A percentile compares a stretch with the other conserved stretches of the same genome.
phyloP scores from a whole-genome alignment of 2,329 filamentous ascomycete genomes.

The Akanthomyces lecanii region DNA sequence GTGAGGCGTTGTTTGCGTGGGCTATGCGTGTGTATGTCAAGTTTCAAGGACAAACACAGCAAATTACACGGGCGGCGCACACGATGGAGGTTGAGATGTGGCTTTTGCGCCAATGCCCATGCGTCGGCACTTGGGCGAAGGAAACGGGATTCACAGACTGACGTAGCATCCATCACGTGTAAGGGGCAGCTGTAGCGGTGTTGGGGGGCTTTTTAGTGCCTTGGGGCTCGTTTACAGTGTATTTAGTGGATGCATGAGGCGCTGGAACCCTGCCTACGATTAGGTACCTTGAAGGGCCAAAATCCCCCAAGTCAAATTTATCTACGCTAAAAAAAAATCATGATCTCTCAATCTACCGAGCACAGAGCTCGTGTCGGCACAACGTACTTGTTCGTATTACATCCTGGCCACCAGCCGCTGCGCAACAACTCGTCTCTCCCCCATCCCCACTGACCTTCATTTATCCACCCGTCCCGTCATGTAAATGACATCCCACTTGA shows the following conservation, averaged over 20 bases:
- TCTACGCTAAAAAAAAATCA: not conserved
- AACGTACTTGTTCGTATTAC: no score
- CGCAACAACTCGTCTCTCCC: not conserved
- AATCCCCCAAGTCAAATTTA: not conserved
- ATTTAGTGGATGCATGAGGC: not conserved
- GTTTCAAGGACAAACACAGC: not conserved
- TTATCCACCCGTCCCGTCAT: slow-evolving; percentile 21
- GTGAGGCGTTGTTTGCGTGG: not conserved
- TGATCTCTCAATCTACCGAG: no score
- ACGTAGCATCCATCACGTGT: slow-evolving; percentile 16
- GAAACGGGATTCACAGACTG: not conserved
- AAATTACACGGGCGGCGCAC: not conserved
- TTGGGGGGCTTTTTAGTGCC: not conserved
- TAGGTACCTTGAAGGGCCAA: not conserved
- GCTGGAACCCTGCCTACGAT: not conserved
- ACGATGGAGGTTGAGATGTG: slow-evolving; percentile 5
- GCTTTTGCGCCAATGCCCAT: not conserved
- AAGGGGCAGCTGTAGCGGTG: not conserved
- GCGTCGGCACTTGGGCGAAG: not conserved
- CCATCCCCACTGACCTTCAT: not conserved
- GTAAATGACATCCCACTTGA: slow-evolving; percentile 30
- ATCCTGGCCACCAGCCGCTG: no score
- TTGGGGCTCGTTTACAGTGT: not conserved
- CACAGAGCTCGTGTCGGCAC: no score
- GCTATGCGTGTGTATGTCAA: not conserved